These are phyloP conservation scores for Chenopodium formosanum DNA, from an alignment of 148 eudicot species.

Conservation along the genomic window DNA sequence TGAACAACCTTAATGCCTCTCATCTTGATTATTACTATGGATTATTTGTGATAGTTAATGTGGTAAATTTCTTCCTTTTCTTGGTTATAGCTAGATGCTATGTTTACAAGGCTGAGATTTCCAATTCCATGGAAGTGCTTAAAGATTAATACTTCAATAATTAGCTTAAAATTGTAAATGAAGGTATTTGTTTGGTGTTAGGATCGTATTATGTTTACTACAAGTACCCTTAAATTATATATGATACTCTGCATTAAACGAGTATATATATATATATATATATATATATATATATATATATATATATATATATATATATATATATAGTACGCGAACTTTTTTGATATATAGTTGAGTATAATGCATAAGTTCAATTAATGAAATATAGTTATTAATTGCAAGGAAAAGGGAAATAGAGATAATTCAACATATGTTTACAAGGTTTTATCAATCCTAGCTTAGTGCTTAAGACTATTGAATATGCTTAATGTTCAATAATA, in stretches of 20 bases:
- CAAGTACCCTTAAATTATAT: not conserved
- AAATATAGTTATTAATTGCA: not conserved
- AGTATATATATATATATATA: too few species aligned
- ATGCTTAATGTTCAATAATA: conserved; percentile 13
- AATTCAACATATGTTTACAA: not conserved
- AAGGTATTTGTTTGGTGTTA: not conserved
- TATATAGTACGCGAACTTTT: too few species aligned
- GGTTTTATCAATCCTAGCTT: conserved; percentile 1
- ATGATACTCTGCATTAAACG: too few species aligned
- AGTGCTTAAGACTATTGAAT: conserved; percentile 3
- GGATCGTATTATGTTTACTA: not conserved
- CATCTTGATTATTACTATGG: conserved; percentile 75
- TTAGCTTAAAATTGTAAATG: not conserved
- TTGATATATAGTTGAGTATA: too few species aligned
- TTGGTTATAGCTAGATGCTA: conserved; percentile 44
- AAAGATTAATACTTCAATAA: conserved; percentile 34
- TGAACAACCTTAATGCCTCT: conserved; percentile 73
- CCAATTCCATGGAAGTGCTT: conserved; percentile 47
- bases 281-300: too few species aligned
- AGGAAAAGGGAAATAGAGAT: not conserved
- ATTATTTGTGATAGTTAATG: conserved; percentile 51
- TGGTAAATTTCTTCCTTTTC: conserved; percentile 55
- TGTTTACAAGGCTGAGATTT: conserved; percentile 68
- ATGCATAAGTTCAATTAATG: too few species aligned
- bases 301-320: too few species aligned